A percentile compares a stretch with the other conserved stretches of the same genome.
Conservation (phyloP, 2,329 filamentous ascomycete genomes). For the Neoascochyta sp. region DNA sequence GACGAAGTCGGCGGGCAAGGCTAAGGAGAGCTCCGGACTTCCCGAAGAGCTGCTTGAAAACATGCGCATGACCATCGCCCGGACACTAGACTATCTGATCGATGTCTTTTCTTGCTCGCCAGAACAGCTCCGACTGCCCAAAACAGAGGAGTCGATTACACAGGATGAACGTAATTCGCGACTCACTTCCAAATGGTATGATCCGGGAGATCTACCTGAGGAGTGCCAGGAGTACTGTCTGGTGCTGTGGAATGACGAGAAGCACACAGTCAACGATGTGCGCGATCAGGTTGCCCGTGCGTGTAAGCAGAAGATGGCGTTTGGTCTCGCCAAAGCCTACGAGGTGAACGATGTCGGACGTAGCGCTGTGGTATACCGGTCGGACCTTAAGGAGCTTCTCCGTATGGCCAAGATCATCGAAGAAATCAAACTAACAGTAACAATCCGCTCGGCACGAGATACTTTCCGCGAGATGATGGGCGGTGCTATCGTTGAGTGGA, state of each 20-base stretch:
- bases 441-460: conserved; percentile 86
- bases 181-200: conserved; percentile 70
- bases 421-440: conserved; percentile 93
- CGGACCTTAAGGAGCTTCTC: conserved; percentile 69
- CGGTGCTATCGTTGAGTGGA: conserved; percentile 94
- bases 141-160: conserved; percentile 75
- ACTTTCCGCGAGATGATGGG: conserved; percentile 99
- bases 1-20: conserved; percentile 54
- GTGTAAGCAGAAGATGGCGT: conserved; percentile 67
- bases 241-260: conserved; percentile 96
- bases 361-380: conserved; percentile 74
- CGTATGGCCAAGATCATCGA: conserved; percentile 82
- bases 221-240: conserved; percentile 74
- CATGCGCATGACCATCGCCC: conserved; percentile 80
- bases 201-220: conserved; percentile 55
- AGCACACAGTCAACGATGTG: conserved; percentile 92
- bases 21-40: conserved; percentile 51
- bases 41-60: conserved; percentile 72
- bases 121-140: conserved; percentile 83
- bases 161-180: conserved; percentile 79
- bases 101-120: conserved; percentile 98
- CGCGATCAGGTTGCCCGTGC: conserved; percentile 85
- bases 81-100: conserved; percentile 89
- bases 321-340: conserved; percentile 71
- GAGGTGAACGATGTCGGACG: conserved; percentile 88